These are phyloP conservation scores for Diaporthe australafricana DNA, from an alignment of 2,329 filamentous ascomycete species.

Conservation along the genomic window DNA sequence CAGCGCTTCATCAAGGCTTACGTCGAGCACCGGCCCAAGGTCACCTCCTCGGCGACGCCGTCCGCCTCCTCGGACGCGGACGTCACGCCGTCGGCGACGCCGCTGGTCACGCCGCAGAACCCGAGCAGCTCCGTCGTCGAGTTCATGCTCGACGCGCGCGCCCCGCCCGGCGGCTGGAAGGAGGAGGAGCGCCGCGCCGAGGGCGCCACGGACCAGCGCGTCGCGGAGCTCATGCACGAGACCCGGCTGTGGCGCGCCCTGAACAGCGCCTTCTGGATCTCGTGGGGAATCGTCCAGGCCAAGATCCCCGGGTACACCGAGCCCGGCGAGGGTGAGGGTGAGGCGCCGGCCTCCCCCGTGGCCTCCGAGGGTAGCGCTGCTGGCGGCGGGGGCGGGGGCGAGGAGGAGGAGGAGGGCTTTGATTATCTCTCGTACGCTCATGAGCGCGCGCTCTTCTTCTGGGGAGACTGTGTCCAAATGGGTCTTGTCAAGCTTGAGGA, in stretches of 20 bases:
- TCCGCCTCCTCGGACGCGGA: constrained; percentile 60
- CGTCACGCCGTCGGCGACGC: constrained; percentile 57
- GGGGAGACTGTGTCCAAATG: constrained; percentile 86
- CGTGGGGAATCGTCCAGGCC: constrained; percentile 97
- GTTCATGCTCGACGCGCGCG: constrained; percentile 86
- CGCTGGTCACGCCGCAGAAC: constrained; percentile 44
- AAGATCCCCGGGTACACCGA: constrained; percentile 77
- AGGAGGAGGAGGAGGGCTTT: constrained; percentile 79
- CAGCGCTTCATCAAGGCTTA: constrained; percentile 88
- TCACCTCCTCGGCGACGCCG: constrained; percentile 55
- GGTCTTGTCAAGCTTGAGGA: constrained; percentile 82
- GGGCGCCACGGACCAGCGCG: background rate
- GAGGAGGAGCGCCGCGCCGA: constrained; percentile 69
- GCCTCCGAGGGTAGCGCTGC: constrained; percentile 43
- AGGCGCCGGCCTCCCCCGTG: constrained; percentile 33
- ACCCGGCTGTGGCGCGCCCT: constrained; percentile 87
- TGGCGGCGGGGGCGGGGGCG: constrained; percentile 49
- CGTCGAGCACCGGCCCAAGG: constrained; percentile 81
- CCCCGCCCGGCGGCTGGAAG: constrained; percentile 65
- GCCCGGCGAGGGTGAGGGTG: background rate
- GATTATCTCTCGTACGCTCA: constrained; percentile 94
- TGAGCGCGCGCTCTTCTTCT: constrained; percentile 91
- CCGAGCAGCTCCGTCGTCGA: constrained; percentile 65
- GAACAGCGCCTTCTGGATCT: constrained; percentile 91
- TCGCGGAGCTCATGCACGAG: constrained; percentile 81